Base-by-base conservation (phyloP, 192 early-diverging fungal genomes). In the Entomortierella parvispora region DNA sequence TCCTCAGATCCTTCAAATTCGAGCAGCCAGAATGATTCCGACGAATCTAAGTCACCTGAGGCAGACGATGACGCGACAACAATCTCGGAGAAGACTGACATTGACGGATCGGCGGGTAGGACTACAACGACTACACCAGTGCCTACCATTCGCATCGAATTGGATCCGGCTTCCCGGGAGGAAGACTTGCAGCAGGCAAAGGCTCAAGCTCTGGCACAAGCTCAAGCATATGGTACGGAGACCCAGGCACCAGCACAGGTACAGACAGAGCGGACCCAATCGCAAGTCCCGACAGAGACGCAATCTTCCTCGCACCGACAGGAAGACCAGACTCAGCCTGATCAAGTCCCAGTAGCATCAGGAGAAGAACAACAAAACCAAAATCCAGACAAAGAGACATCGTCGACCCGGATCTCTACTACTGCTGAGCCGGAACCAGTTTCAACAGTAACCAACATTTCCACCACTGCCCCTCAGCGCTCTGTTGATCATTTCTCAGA, bases 121-220 rank as follows among this genome's bases (percentile, higher is more conserved):
- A n/a, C 20, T 14, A 37, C 20, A 9, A 22, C 7, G 2, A 17
- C 17, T 25, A 18, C 44, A 4, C 51, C 42, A 48, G 65, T 77
- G 2, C 74, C 74, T 12, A 77, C 53, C 23, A 77, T 77, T n/a
- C 74, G 74, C 18, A 77, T 77, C 15, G 74, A 77, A 5, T 64
- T 77, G 74, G 74, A 77, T 12, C 66, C 65, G 3, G 34, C 61
- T 1, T 62, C 65, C 2, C 46, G 45, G 10, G 58, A 62, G 40
- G 72, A 68, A 25, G 72, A 76, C 20, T 12, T 40, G 5, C 47
- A 12, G n/a, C 54, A 56, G 31, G 32, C 33, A 17, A 18, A 29
- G 23, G 17, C 15, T 34, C 54, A 56, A 15, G 31, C 32, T 12
- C 54, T 20, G 10, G 33, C 7, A 15, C 54, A 56, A 56, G 33